Conservation (phyloP, 257 asterid species). For the Eucommia ulmoides region DNA sequence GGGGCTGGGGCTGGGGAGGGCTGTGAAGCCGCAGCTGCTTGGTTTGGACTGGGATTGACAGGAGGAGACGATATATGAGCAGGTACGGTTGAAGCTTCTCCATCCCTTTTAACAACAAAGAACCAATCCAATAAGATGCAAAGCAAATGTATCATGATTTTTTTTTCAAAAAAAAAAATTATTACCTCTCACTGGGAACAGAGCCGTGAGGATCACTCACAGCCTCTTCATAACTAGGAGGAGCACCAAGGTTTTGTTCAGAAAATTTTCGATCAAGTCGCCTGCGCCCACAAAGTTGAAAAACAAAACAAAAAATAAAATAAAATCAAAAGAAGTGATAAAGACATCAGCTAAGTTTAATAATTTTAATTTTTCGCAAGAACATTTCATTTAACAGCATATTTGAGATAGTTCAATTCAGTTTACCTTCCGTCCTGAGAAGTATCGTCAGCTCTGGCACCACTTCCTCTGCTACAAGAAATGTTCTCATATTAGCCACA, state of each 20-base stretch:
- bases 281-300: conserved; percentile 34
- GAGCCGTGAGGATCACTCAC: conserved; percentile 67
- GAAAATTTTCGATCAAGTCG: conserved; percentile 45
- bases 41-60: conserved; percentile 39
- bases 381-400: too few species aligned
- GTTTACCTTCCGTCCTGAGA: conserved; percentile 85
- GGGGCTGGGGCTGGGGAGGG: conserved; percentile 31
- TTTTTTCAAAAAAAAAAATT: conserved; percentile 4
- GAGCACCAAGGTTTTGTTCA: conserved; percentile 57
- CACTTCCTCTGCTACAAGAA: conserved; percentile 46
- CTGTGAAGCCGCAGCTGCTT: conserved; percentile 23
- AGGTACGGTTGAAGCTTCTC: conserved; percentile 47
- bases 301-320: conserved; percentile 12
- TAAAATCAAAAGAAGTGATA: too few species aligned
- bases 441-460: conserved; percentile 56
- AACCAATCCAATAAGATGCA: conserved; percentile 11
- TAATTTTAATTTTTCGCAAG: too few species aligned
- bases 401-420: background rate
- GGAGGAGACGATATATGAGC: conserved; percentile 55
- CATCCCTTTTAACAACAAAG: conserved; percentile 41
- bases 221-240: conserved; percentile 87
- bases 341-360: too few species aligned
- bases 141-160: conserved; percentile 10
- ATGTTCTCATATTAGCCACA: too few species aligned
- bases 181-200: conserved; percentile 55